Percentiles rank a stretch among this genome's conserved stretches.
These are phyloP conservation scores for Diplodia sapinea DNA, from an alignment of 2,329 filamentous ascomycete species.

Conservation along the genomic window DNA sequence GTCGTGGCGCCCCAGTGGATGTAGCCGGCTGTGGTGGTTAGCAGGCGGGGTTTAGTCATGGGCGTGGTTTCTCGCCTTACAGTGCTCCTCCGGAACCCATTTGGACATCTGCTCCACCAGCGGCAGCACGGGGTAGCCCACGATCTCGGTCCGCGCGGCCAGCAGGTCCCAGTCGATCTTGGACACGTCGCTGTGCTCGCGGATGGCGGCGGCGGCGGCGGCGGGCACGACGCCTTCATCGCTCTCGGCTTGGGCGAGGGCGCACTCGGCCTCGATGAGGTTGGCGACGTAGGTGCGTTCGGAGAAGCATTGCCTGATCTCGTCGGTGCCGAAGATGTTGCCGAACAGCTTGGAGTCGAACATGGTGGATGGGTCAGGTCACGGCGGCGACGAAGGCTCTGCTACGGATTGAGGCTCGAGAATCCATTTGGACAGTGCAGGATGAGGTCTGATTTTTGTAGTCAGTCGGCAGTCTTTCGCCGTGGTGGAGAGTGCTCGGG, in stretches of 20 bases:
- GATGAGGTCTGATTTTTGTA: not conserved
- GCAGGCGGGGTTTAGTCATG: constrained; percentile 32
- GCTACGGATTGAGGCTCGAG: not conserved
- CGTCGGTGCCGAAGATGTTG: constrained; percentile 59
- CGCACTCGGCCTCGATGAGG: constrained; percentile 59
- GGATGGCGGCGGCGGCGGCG: constrained; percentile 41
- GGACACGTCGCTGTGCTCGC: constrained; percentile 44
- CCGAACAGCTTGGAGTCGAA: constrained; percentile 60
- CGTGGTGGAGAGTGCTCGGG: not conserved
- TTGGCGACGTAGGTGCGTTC: constrained; percentile 57
- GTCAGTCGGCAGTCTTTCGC: not conserved
- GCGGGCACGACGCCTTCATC: constrained; percentile 55
- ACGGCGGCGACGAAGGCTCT: not conserved
- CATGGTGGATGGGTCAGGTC: not conserved
- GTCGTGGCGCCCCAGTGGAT: constrained; percentile 66
- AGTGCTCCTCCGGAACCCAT: constrained; percentile 45
- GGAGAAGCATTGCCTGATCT: constrained; percentile 58
- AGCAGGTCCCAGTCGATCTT: constrained; percentile 54
- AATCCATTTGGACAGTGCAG: not conserved
- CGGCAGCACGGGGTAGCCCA: constrained; percentile 61
- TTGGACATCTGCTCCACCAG: constrained; percentile 57
- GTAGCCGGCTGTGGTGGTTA: constrained; percentile 45
- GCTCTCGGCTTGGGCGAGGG: constrained; percentile 59
- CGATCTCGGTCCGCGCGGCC: constrained; percentile 56
- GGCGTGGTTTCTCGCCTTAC: constrained; percentile 25